phyloP scores from a whole-genome alignment of 129 eudicot species.

The Ambrosia trifida region DNA sequence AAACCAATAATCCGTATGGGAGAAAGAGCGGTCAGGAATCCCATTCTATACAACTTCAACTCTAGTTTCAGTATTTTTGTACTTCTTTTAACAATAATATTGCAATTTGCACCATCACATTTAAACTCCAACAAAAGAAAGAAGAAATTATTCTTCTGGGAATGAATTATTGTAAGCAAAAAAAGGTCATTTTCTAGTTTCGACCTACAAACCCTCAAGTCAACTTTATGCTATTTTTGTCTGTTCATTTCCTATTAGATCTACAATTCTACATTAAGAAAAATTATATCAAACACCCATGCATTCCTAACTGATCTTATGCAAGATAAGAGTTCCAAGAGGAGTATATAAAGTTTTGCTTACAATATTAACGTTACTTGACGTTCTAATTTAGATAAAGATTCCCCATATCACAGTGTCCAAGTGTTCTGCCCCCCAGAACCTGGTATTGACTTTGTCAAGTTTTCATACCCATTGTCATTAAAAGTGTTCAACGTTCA shows the following conservation, averaged over 20 bases:
- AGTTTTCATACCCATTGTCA: not conserved
- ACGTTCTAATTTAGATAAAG: not conserved
- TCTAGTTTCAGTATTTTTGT: not conserved
- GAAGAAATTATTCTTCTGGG: not conserved
- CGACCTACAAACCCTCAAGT: not conserved
- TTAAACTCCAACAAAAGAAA: not conserved
- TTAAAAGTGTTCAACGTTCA: not conserved
- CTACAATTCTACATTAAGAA: no score
- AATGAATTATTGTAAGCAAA: not conserved
- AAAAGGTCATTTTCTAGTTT: not conserved
- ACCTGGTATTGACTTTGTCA: not conserved
- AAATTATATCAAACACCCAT: not conserved
- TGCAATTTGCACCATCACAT: not conserved
- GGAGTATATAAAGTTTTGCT: not conserved
- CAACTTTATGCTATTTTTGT: not conserved
- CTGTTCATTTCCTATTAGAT: no score
- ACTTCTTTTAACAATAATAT: not conserved
- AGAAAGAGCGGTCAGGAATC: not conserved
- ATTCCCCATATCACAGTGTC: slow-evolving; percentile 7
- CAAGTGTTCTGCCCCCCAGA: not conserved
- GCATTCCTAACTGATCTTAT: slow-evolving; percentile 11
- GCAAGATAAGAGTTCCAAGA: slow-evolving; percentile 4
- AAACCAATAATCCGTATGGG: slow-evolving; percentile 19
- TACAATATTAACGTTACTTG: slow-evolving; percentile 3
- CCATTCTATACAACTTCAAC: not conserved